These are phyloP conservation scores for Aspergillus alliaceus DNA, from an alignment of 2,329 filamentous ascomycete genomes.

Conservation along the genomic window DNA sequence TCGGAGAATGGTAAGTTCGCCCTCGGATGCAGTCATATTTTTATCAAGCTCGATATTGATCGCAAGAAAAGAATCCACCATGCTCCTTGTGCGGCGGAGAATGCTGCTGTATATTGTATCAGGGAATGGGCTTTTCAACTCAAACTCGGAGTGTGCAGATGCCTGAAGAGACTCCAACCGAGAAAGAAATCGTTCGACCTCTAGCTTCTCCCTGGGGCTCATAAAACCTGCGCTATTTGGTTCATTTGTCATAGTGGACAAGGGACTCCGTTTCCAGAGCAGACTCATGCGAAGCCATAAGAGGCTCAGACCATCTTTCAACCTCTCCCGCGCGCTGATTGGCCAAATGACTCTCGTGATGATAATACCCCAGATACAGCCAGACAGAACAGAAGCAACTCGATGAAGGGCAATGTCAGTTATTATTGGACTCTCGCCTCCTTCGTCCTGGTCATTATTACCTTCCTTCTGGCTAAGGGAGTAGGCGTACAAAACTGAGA, in stretches of 20 bases:
- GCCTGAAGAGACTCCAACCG: slow-evolving; percentile 72
- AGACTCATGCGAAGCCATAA: slow-evolving; percentile 92
- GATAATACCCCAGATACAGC: slow-evolving; percentile 88
- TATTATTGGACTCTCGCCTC: slow-evolving; percentile 79
- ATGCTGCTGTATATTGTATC: slow-evolving; percentile 70
- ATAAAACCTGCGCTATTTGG: slow-evolving; percentile 68
- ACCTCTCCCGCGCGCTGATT: slow-evolving; percentile 82
- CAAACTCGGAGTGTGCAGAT: slow-evolving; percentile 80
- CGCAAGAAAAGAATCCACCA: slow-evolving; percentile 91
- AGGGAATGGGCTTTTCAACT: slow-evolving; percentile 84
- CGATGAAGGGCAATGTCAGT: slow-evolving; percentile 85
- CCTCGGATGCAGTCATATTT: slow-evolving; percentile 70
- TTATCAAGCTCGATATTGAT: slow-evolving; percentile 92
- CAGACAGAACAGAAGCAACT: slow-evolving; percentile 79
- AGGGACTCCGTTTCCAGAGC: slow-evolving; percentile 91
- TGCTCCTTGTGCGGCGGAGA: slow-evolving; percentile 74
- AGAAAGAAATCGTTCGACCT: slow-evolving; percentile 75
- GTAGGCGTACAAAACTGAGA: slow-evolving; percentile 92
- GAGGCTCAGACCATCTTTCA: slow-evolving; percentile 86
- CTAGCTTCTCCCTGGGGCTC: slow-evolving; percentile 81
- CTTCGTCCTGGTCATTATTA: slow-evolving; percentile 81
- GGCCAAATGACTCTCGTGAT: slow-evolving; percentile 91
- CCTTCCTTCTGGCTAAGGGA: slow-evolving; percentile 78
- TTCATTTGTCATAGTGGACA: slow-evolving; percentile 69
- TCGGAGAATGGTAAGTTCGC: slow-evolving; percentile 76